phyloP scores from a whole-genome alignment of 345 rosid genomes.

The Hibiscus tridactylites region DNA sequence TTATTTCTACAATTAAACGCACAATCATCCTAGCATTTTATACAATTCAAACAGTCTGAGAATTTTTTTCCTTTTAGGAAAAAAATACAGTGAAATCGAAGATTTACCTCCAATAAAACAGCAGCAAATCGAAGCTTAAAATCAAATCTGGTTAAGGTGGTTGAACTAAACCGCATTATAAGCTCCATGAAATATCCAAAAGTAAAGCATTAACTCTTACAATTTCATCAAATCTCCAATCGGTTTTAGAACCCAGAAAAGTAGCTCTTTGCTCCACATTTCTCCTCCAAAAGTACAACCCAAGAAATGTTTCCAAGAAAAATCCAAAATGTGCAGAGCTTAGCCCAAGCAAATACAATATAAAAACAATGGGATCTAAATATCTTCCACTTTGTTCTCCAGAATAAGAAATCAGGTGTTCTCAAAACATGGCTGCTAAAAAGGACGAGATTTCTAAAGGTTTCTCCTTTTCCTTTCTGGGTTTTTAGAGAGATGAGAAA shows the following conservation, averaged over 20 bases:
- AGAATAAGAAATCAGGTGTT: neutral
- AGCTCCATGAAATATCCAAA: slow-evolving; percentile 69
- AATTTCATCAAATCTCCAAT: slow-evolving; percentile 53
- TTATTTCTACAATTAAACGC: neutral
- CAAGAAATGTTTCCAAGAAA: too few species aligned
- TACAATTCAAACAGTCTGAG: neutral
- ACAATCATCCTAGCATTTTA: neutral
- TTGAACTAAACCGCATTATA: slow-evolving; percentile 14
- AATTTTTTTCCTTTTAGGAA: neutral
- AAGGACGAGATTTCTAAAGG: neutral
- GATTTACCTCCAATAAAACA: slow-evolving; percentile 46
- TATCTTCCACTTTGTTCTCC: neutral
- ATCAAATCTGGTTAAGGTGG: neutral
- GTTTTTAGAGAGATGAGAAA: neutral
- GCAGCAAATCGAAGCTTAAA: slow-evolving; percentile 44
- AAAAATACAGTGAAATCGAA: neutral
- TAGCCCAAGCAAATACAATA: neutral
- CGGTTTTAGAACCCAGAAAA: slow-evolving; percentile 30
- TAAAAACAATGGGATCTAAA: neutral
- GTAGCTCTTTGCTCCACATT: slow-evolving; percentile 29
- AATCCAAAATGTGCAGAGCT: neutral
- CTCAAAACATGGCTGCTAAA: neutral
- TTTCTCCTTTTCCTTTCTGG: neutral
- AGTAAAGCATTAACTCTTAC: slow-evolving; percentile 21
- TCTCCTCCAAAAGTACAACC: slow-evolving; percentile 8